phyloP scores from a whole-genome alignment of 805 yeast genomes.

The Pichia paraexigua region DNA sequence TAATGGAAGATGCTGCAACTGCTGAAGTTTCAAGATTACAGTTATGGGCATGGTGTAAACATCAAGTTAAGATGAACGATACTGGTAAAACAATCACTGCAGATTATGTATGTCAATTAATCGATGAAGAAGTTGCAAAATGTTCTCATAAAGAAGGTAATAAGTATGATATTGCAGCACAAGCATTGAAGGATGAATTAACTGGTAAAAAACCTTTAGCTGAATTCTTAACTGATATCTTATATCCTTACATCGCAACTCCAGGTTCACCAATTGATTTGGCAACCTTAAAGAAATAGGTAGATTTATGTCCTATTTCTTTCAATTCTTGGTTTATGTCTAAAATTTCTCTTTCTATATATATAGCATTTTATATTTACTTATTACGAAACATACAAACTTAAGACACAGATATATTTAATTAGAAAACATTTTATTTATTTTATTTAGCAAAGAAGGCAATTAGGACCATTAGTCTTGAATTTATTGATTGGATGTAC shows the following conservation, averaged over 20 bases:
- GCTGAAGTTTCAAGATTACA: constrained; percentile 83
- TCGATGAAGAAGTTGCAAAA: constrained; percentile 54
- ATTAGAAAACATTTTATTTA: neutral
- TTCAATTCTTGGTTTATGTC: neutral
- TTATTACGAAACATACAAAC: neutral
- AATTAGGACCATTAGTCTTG: too few relatives aligned
- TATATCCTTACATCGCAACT: constrained; percentile 66
- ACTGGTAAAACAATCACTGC: constrained; percentile 52
- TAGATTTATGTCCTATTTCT: neutral
- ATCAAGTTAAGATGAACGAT: constrained; percentile 51
- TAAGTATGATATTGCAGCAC: constrained; percentile 62
- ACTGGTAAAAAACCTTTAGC: constrained; percentile 58
- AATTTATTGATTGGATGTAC: too few relatives aligned
- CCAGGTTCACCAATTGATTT: constrained; percentile 28
- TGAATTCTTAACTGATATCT: constrained; percentile 68
- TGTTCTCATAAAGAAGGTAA: constrained; percentile 49
- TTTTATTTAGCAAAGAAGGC: neutral
- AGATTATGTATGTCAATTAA: constrained; percentile 46
- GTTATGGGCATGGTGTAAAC: constrained; percentile 77
- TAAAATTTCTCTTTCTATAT: neutral
- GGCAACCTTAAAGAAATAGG: constrained; percentile 19
- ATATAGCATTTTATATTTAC: neutral
- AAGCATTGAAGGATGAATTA: constrained; percentile 64
- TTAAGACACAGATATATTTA: neutral
- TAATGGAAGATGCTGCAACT: constrained; percentile 89